Conservation (phyloP, 192 early-diverging fungal genomes). For the Allomyces javanicus region DNA sequence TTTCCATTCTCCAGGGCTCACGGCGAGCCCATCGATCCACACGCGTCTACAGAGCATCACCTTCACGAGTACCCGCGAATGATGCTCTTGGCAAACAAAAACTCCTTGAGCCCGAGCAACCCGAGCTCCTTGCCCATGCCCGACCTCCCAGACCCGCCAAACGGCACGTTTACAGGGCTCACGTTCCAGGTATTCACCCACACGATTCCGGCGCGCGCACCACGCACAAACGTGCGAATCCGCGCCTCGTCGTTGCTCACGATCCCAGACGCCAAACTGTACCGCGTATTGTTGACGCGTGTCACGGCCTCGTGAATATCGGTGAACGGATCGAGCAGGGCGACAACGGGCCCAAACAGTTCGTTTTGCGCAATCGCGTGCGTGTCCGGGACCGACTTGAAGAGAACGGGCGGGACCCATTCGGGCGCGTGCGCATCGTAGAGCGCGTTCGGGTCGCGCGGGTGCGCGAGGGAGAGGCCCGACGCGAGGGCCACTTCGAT, state of each 20-base stretch:
- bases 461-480: background rate
- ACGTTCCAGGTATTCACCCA: constrained; percentile 43
- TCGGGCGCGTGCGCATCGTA: background rate
- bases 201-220: constrained; percentile 24
- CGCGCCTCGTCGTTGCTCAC: constrained; percentile 21
- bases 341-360: constrained; percentile 38
- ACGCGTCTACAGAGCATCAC: no score
- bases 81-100: constrained; percentile 17
- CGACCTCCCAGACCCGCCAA: constrained; percentile 38
- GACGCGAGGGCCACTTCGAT: background rate
- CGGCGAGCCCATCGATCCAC: no score
- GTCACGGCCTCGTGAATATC: constrained; percentile 23
- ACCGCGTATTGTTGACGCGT: constrained; percentile 23
- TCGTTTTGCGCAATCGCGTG: constrained; percentile 22
- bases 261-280: constrained; percentile 31
- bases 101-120: constrained; percentile 27
- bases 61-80: no score
- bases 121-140: constrained; percentile 39
- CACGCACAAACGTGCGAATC: constrained; percentile 19
- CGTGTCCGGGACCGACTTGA: background rate
- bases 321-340: constrained; percentile 27
- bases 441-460: background rate
- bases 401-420: background rate
- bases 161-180: constrained; percentile 28
- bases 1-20: no score